A percentile compares a stretch with the other conserved stretches of the same genome.
Conservation (phyloP, 345 rosid genomes). For the Mercurialis annua region DNA sequence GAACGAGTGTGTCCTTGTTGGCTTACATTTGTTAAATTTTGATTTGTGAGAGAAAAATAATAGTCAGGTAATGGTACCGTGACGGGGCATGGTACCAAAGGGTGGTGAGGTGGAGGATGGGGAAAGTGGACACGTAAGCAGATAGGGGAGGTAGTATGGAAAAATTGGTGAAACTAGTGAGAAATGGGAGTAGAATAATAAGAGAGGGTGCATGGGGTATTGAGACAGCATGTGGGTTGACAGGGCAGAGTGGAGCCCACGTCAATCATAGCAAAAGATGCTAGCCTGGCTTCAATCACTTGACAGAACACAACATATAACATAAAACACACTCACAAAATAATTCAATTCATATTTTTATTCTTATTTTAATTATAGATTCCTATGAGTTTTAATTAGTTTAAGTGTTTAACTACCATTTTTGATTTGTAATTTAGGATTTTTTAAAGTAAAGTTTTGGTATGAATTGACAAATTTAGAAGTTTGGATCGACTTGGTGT, state of each 20-base stretch:
- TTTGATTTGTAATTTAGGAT: no score
- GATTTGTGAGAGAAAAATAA: slow-evolving; percentile 17
- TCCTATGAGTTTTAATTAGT: no score
- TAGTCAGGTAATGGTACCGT: slow-evolving; percentile 1
- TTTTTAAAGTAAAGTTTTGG: no score
- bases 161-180: slow-evolving; percentile 12
- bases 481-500: no score
- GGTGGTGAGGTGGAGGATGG: neutral
- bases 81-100: slow-evolving; percentile 14
- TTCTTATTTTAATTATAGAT: no score
- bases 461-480: no score
- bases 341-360: no score
- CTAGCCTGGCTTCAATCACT: slow-evolving; percentile 59
- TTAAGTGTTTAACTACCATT: no score
- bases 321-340: neutral
- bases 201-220: slow-evolving; percentile 33
- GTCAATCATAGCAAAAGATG: slow-evolving; percentile 50
- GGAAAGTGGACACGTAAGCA: slow-evolving; percentile 1
- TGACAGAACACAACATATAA: slow-evolving; percentile 48
- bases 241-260: slow-evolving; percentile 48
- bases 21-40: slow-evolving; percentile 14
- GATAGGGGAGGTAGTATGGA: neutral
- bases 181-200: neutral
- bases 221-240: slow-evolving; percentile 56
- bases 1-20: neutral